phyloP scores from a whole-genome alignment of 2,329 filamentous ascomycete genomes.

The Tolypocladium tropicale region DNA sequence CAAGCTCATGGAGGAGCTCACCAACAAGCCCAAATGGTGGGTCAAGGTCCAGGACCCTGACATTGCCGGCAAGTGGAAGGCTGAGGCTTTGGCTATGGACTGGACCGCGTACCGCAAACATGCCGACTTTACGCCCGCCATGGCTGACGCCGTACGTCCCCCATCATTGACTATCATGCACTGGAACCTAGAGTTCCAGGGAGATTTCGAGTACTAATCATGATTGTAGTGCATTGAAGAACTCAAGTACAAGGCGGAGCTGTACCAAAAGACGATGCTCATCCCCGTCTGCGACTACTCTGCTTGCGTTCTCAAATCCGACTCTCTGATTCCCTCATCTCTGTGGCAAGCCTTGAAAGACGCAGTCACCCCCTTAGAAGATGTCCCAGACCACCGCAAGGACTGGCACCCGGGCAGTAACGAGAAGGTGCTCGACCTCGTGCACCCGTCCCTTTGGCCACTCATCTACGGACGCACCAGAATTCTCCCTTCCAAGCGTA shows the following conservation, averaged over 20 bases:
- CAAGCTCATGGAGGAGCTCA: slow-evolving; percentile 18
- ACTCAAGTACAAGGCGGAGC: slow-evolving; percentile 18
- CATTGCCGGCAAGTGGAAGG: not conserved
- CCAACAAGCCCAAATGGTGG: slow-evolving; percentile 25
- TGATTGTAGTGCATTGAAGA: slow-evolving; percentile 19
- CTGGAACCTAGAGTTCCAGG: no score
- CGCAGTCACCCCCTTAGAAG: slow-evolving; percentile 36
- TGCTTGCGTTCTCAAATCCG: slow-evolving; percentile 23
- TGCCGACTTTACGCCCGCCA: not conserved
- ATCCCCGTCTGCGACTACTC: slow-evolving; percentile 22
- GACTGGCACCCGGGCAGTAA: slow-evolving; percentile 54
- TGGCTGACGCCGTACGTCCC: not conserved
- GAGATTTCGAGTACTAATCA: not conserved
- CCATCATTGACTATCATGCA: not conserved
- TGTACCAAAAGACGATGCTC: slow-evolving; percentile 20
- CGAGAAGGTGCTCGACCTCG: slow-evolving; percentile 47
- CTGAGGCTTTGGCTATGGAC: not conserved
- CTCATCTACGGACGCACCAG: slow-evolving; percentile 41
- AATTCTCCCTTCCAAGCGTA: slow-evolving; percentile 14
- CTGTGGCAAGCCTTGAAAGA: slow-evolving; percentile 26
- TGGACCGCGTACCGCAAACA: not conserved
- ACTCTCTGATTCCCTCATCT: slow-evolving; percentile 12
- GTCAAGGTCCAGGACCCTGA: slow-evolving; percentile 15
- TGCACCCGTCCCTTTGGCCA: slow-evolving; percentile 55
- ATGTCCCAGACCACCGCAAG: slow-evolving; percentile 35